Conservation (phyloP, 2,329 filamentous ascomycete species). For the Penicillium sp. region DNA sequence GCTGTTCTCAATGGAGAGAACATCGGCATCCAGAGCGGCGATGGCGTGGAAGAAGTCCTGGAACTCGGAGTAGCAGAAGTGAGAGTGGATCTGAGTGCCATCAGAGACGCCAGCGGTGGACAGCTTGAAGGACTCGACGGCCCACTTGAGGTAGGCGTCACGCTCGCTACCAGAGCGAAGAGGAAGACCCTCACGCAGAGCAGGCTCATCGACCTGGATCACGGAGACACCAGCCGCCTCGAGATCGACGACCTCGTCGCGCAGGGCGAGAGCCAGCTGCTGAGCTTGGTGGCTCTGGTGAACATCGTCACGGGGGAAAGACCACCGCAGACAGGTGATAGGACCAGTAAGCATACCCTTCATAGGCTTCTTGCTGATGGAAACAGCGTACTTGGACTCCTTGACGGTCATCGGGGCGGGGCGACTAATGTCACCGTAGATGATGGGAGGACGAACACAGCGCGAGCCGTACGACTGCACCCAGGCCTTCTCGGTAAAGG, state of each 20-base stretch:
- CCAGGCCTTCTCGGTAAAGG: constrained; percentile 94
- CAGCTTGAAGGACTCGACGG: constrained; percentile 96
- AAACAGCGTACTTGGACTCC: constrained; percentile 98
- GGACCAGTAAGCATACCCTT: constrained; percentile 99
- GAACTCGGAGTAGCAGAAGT: constrained; percentile 99
- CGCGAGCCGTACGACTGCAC: constrained; percentile 98
- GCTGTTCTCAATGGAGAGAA: constrained; percentile 99
- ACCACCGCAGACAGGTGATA: constrained; percentile 98
- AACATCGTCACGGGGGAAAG: constrained; percentile 98
- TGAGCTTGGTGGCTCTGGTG: constrained; percentile 99
- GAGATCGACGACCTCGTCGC: constrained; percentile 96
- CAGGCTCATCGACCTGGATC: constrained; percentile 99
- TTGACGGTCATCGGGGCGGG: constrained; percentile 98
- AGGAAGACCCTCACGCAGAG: constrained; percentile 97
- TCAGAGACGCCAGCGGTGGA: constrained; percentile 89
- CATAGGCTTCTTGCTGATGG: constrained; percentile 97
- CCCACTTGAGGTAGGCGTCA: constrained; percentile 95
- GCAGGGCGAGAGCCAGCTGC: constrained; percentile 96
- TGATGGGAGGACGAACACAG: constrained; percentile 95
- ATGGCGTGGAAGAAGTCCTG: constrained; percentile 99
- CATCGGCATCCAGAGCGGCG: constrained; percentile 92
- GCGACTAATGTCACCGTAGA: constrained; percentile 97
- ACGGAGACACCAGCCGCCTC: constrained; percentile 94
- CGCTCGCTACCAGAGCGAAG: constrained; percentile 91
- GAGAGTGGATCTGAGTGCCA: constrained; percentile 98